phyloP scores from a whole-genome alignment of 2,329 filamentous ascomycete species.

The Fusarium subglutinans region DNA sequence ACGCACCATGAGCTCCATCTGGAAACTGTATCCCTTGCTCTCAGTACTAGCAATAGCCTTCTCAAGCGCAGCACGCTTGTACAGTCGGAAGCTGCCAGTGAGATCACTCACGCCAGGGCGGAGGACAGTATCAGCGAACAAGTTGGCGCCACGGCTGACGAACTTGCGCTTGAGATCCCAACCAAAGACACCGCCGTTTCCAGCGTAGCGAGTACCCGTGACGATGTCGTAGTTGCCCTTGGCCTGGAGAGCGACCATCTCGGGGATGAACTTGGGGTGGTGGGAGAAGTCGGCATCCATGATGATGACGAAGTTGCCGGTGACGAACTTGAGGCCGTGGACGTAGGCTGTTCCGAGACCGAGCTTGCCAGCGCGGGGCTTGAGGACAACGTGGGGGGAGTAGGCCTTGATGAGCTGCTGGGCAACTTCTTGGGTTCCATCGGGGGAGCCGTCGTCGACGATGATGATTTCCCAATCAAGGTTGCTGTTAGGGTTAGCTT shows the following conservation, averaged over 20 bases:
- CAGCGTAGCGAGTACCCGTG: slow-evolving; percentile 93
- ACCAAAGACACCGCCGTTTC: slow-evolving; percentile 88
- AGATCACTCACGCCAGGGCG: slow-evolving; percentile 94
- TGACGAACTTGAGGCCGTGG: slow-evolving; percentile 88
- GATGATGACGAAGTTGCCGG: slow-evolving; percentile 97
- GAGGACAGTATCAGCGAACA: slow-evolving; percentile 94
- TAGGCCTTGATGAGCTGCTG: slow-evolving; percentile 90
- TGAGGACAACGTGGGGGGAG: slow-evolving; percentile 80
- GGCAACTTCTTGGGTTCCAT: slow-evolving; percentile 91
- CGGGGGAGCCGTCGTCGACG: slow-evolving; percentile 96
- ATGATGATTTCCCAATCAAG: slow-evolving; percentile 98
- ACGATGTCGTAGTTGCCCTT: slow-evolving; percentile 90
- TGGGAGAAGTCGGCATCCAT: slow-evolving; percentile 99
- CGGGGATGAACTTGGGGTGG: slow-evolving; percentile 98
- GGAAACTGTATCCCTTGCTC: slow-evolving; percentile 98
- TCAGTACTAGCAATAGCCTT: slow-evolving; percentile 91
- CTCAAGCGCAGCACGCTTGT: slow-evolving; percentile 89
- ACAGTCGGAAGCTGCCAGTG: slow-evolving; percentile 93
- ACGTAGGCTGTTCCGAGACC: slow-evolving; percentile 98
- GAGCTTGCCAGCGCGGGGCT: slow-evolving; percentile 91
- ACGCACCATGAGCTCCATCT: slow-evolving; percentile 99
- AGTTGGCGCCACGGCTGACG: slow-evolving; percentile 86
- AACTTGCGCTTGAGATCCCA: slow-evolving; percentile 95
- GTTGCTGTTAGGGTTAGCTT: slow-evolving; percentile 64
- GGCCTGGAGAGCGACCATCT: slow-evolving; percentile 88